These are phyloP conservation scores for Saxispiralis lemnorum DNA, from an alignment of 495 filamentous ascomycete genomes.

Conservation along the genomic window DNA sequence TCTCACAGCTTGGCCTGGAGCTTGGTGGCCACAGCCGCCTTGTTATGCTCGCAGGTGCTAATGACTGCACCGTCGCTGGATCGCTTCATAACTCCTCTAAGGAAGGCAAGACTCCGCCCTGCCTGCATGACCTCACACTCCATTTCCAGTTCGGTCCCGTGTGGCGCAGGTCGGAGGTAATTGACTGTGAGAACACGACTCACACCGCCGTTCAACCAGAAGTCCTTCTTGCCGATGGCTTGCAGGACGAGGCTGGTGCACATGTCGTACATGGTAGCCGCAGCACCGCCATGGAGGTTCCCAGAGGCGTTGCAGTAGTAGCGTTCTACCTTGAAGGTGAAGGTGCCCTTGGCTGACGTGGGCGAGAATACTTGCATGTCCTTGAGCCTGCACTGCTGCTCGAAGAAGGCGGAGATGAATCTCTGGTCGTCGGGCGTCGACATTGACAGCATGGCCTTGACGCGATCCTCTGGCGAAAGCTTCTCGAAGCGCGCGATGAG, in stretches of 20 bases:
- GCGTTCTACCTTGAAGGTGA: conserved; percentile 16
- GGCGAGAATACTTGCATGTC: conserved; percentile 5
- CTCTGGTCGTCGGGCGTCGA: conserved; percentile 6
- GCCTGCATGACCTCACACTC: conserved; percentile 23
- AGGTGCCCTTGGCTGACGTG: conserved; percentile 9
- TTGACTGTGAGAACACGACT: conserved; percentile 22
- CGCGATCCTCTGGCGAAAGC: conserved; percentile 6
- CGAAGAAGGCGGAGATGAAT: conserved; percentile 6
- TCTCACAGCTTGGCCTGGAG: conserved; percentile 13
- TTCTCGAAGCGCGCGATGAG: conserved; percentile 1
- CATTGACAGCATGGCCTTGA: conserved; percentile 5
- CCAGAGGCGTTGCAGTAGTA: conserved; percentile 20
- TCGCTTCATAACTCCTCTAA: conserved; percentile 15
- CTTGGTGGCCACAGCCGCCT: conserved; percentile 16
- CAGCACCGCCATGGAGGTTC: conserved; percentile 23
- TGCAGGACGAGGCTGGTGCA: conserved; percentile 19
- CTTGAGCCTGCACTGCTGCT: conserved; percentile 7
- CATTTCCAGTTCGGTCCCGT: conserved; percentile 19
- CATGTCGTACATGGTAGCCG: conserved; percentile 23
- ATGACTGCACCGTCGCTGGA: conserved; percentile 19
- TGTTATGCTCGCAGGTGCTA: conserved; percentile 25
- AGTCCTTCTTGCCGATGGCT: conserved; percentile 13
- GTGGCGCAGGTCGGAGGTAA: conserved; percentile 20
- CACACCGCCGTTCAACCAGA: conserved; percentile 24
- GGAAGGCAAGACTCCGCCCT: conserved; percentile 19